Percentiles rank a stretch among this genome's conserved stretches.
These are phyloP conservation scores for Uronychia setigera DNA, from an alignment of 73 alveolate species.

Conservation along the genomic window DNA sequence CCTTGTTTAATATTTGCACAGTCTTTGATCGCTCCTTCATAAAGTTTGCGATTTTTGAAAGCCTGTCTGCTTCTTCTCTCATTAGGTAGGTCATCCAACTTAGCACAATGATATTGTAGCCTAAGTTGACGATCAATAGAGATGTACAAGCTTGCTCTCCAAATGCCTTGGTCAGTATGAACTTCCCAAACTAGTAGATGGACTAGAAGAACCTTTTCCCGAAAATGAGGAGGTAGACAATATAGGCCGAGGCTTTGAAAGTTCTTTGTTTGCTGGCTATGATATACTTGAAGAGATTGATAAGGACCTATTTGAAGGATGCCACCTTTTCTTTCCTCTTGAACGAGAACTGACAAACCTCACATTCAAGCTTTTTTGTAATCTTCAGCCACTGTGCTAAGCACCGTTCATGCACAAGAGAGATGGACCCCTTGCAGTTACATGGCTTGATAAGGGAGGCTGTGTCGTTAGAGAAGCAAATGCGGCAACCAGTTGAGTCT, in stretches of 20 bases:
- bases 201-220: background rate
- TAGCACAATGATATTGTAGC: background rate
- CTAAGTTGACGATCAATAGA: background rate
- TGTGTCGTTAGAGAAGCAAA: background rate
- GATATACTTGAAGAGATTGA: background rate
- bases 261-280: background rate
- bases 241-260: background rate
- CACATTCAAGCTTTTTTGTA: background rate
- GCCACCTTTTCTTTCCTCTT: background rate
- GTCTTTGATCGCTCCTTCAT: background rate
- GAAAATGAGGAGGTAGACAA: background rate
- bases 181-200: background rate
- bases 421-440: background rate
- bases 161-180: background rate
- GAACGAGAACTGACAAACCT: background rate
- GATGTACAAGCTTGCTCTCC: background rate
- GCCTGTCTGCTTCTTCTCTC: background rate
- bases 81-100: background rate
- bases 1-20: background rate
- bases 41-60: background rate
- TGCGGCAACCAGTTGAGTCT: background rate
- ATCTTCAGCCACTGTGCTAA: background rate
- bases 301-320: background rate
- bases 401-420: background rate
- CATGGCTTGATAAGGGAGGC: background rate